Percentiles rank a stretch among this genome's conserved stretches.
Conservation (phyloP, 352 stramenopile species). For the Blastocystis sp. region DNA sequence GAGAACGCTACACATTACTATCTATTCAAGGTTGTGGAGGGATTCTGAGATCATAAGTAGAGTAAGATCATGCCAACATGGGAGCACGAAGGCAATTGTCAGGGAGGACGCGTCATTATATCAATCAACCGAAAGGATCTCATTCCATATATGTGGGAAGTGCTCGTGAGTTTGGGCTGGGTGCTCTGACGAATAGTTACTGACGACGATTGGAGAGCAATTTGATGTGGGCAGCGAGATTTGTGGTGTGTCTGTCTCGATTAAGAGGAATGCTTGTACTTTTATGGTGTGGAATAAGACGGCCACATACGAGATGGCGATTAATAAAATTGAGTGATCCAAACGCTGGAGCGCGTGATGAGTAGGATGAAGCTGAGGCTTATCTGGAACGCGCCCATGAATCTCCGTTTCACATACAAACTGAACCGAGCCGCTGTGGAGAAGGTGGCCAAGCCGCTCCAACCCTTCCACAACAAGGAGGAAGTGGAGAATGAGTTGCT, state of each 20-base stretch:
- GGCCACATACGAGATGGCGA: conserved; percentile 24
- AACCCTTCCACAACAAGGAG: neutral
- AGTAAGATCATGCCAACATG: conserved; percentile 49
- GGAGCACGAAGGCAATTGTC: conserved; percentile 43
- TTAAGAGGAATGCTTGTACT: conserved; percentile 27
- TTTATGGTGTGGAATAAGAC: conserved; percentile 60
- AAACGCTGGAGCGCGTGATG: neutral
- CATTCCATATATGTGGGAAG: conserved; percentile 38
- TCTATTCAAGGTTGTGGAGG: conserved; percentile 36
- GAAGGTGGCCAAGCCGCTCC: neutral
- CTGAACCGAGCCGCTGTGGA: conserved; percentile 4
- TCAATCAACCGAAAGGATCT: conserved; percentile 47
- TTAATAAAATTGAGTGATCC: conserved; percentile 48
- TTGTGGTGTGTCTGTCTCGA: conserved; percentile 36
- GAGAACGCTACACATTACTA: conserved; percentile 42
- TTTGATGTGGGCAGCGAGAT: conserved; percentile 55
- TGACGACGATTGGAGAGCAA: conserved; percentile 50
- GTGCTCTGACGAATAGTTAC: neutral
- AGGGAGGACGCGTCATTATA: conserved; percentile 19
- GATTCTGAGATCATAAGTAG: neutral
- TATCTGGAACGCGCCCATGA: conserved; percentile 6
- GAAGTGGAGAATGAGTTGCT: neutral
- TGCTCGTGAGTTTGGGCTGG: neutral
- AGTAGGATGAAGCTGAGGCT: conserved; percentile 31
- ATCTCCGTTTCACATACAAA: conserved; percentile 30